Evolutionary conservation across 768 basidiomycete genomes (phyloP).

Genomic region (Lactifluus echinatus): DNA sequence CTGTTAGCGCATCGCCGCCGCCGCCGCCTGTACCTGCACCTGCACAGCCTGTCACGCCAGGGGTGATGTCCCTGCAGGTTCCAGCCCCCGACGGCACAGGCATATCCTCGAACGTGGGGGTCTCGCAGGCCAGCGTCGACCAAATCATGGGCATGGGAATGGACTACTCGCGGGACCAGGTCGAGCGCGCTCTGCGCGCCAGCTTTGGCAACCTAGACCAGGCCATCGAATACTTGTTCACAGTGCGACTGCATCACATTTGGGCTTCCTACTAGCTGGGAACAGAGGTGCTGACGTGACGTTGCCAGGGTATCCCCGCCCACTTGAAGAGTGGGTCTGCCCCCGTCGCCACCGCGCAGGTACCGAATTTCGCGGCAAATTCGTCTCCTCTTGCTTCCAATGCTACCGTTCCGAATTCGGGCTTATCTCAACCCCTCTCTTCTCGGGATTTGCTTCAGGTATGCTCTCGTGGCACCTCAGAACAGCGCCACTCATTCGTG

Average conservation of each 20-base stretch:
- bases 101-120: conserved; percentile 69
- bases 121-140: conserved; percentile 63
- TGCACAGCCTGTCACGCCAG: not conserved
- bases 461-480: conserved; percentile 17
- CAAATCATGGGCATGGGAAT: conserved; percentile 79
- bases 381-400: conserved; percentile 23
- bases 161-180: conserved; percentile 80
- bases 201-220: conserved; percentile 96
- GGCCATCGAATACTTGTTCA: conserved; percentile 94
- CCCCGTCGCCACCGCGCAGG: conserved; percentile 27
- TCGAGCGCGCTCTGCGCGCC: conserved; percentile 75
- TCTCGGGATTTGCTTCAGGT: conserved; percentile 86
- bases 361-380: conserved; percentile 28
- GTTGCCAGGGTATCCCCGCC: conserved; percentile 64
- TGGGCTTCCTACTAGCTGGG: not conserved
- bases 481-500: not conserved
- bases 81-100: conserved; percentile 34
- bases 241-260: conserved; percentile 37
- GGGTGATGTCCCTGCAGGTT: conserved; percentile 22
- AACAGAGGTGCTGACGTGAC: conserved; percentile 10
- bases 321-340: conserved; percentile 47
- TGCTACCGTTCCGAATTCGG: conserved; percentile 28
- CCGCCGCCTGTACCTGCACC: conserved; percentile 24
- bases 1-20: conserved; percentile 8
- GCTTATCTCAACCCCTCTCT: conserved; percentile 29